Conservation (phyloP, 768 basidiomycete species). For the Termitomyces sp. region DNA sequence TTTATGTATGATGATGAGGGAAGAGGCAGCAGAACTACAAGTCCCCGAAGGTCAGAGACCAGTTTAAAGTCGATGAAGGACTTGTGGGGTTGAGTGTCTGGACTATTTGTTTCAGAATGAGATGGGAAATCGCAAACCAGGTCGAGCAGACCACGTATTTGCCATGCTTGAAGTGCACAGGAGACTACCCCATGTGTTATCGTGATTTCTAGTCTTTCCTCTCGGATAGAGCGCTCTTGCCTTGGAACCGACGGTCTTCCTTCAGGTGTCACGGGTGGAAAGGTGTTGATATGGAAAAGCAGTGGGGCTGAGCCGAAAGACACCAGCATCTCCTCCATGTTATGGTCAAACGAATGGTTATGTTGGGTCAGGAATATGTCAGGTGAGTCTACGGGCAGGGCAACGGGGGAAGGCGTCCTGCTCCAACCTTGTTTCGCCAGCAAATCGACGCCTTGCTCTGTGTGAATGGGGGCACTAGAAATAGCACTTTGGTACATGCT, state of each 20-base stretch:
- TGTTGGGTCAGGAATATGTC: conserved; percentile 1
- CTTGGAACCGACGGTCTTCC: not conserved
- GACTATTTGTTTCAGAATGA: conserved; percentile 7
- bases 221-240: not conserved
- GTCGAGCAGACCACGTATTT: conserved; percentile 45
- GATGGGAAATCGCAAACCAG: conserved; percentile 27
- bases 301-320: conserved; percentile 64
- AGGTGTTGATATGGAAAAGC: conserved; percentile 46
- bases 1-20: conserved; percentile 19
- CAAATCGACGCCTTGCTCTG: not conserved
- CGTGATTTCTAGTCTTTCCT: conserved; percentile 33
- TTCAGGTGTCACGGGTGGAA: conserved; percentile 20
- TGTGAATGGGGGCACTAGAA: conserved; percentile 24
- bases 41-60: conserved; percentile 23
- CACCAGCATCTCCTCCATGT: conserved; percentile 41
- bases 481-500: conserved; percentile 80
- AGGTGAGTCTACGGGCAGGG: not conserved
- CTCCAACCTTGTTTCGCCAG: not conserved
- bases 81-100: not conserved
- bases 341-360: not conserved
- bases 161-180: conserved; percentile 49
- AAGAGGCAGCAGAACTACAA: conserved; percentile 44
- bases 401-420: conserved; percentile 13
- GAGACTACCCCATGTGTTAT: conserved; percentile 47
- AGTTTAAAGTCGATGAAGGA: not conserved